phyloP scores from a whole-genome alignment of 2,329 filamentous ascomycete genomes.

The Didymella segeticola region DNA sequence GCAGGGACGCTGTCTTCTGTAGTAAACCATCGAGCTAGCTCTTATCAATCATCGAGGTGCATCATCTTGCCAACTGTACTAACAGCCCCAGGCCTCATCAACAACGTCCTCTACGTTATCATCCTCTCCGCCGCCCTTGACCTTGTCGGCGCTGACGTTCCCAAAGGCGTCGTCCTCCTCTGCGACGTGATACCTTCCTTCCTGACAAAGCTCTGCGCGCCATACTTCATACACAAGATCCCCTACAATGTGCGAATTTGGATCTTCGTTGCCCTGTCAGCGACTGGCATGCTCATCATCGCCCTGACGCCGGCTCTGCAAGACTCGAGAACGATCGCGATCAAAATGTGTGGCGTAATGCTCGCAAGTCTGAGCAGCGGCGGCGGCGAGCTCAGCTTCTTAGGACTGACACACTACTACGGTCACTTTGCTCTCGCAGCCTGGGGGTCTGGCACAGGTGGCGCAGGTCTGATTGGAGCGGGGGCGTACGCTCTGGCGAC shows the following conservation, averaged over 20 bases:
- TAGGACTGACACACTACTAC: slow-evolving; percentile 92
- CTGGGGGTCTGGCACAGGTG: slow-evolving; percentile 93
- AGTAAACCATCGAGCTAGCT: not conserved
- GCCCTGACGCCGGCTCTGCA: slow-evolving; percentile 74
- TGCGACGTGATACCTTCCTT: slow-evolving; percentile 93
- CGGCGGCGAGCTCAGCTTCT: slow-evolving; percentile 86
- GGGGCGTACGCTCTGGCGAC: slow-evolving; percentile 88
- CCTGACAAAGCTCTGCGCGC: slow-evolving; percentile 82
- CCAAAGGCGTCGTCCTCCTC: slow-evolving; percentile 91
- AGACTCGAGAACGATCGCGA: slow-evolving; percentile 66
- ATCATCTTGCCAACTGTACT: not conserved
- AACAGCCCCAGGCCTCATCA: slow-evolving; percentile 73
- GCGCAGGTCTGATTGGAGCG: slow-evolving; percentile 78
- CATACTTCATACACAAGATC: slow-evolving; percentile 90
- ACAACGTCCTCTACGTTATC: slow-evolving; percentile 97
- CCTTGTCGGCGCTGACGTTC: slow-evolving; percentile 83
- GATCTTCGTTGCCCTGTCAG: slow-evolving; percentile 76
- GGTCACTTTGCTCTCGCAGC: slow-evolving; percentile 84
- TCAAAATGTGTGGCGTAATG: slow-evolving; percentile 83
- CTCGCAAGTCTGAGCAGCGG: slow-evolving; percentile 86
- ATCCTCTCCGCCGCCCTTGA: slow-evolving; percentile 95
- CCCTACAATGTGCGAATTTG: slow-evolving; percentile 80
- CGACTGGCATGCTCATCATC: slow-evolving; percentile 87
- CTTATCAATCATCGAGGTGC: no score
- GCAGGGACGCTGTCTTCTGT: not conserved